phyloP scores from a whole-genome alignment of 1,139 yeast species.

The Suhomyces ambrosiae region DNA sequence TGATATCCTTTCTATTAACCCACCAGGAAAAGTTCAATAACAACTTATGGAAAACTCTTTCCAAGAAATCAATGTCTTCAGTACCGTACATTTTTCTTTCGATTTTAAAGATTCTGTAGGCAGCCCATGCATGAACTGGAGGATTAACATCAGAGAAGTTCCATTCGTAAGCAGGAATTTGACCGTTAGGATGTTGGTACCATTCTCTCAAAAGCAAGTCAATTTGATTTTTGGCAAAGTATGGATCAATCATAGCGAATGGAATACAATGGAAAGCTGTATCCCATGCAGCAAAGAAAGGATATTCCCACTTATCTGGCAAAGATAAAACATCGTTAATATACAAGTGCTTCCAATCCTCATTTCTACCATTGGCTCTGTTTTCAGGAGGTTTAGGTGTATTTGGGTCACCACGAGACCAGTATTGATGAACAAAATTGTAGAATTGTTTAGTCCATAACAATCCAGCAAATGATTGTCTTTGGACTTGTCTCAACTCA shows the following conservation, averaged over 20 bases:
- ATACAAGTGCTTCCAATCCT: slow-evolving; percentile 88
- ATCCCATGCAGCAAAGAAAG: slow-evolving; percentile 98
- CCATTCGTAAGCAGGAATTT: slow-evolving; percentile 97
- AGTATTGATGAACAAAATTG: slow-evolving; percentile 81
- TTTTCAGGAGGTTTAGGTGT: slow-evolving; percentile 78
- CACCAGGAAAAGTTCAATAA: slow-evolving; percentile 95
- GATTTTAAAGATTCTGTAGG: slow-evolving; percentile 85
- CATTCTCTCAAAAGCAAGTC: slow-evolving; percentile 90
- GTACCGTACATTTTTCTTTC: slow-evolving; percentile 85
- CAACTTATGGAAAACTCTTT: slow-evolving; percentile 88
- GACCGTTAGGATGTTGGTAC: slow-evolving; percentile 99
- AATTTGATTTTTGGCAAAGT: slow-evolving; percentile 87
- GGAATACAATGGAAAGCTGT: slow-evolving; percentile 97
- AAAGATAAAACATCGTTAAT: slow-evolving; percentile 86
- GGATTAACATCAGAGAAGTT: slow-evolving; percentile 95
- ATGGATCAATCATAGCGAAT: slow-evolving; percentile 92
- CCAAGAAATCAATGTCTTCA: slow-evolving; percentile 84
- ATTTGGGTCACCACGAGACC: slow-evolving; percentile 88
- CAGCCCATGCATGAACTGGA: slow-evolving; percentile 98
- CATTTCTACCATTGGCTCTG: slow-evolving; percentile 80
- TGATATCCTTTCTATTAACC: slow-evolving; percentile 91
- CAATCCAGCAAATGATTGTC: slow-evolving; percentile 94
- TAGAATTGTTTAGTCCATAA: slow-evolving; percentile 95
- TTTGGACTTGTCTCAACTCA: slow-evolving; percentile 79
- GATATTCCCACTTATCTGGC: slow-evolving; percentile 98